Conservation (phyloP, 441 rosid species). For the Metrosideros polymorpha region DNA sequence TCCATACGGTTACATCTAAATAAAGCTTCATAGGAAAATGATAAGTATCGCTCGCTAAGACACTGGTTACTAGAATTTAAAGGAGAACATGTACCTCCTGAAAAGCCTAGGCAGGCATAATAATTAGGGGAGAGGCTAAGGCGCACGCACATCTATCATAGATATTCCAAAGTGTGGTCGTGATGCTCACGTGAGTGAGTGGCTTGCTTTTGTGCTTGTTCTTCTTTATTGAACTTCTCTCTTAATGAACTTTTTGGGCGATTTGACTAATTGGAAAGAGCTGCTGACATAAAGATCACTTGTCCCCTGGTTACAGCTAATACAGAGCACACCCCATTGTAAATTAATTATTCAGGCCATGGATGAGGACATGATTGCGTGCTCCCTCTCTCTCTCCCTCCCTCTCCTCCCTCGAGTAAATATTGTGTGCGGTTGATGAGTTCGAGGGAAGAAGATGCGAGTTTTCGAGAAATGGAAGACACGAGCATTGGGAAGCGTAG, state of each 20-base stretch:
- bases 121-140: conserved; percentile 1
- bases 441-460: background rate
- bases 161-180: background rate
- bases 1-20: background rate
- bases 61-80: background rate
- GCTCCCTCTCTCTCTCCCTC: background rate
- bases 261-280: background rate
- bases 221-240: background rate
- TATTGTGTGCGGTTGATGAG: background rate
- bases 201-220: background rate
- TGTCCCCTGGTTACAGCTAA: background rate
- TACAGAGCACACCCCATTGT: background rate
- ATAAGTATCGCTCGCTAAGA: background rate
- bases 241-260: background rate
- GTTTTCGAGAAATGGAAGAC: background rate
- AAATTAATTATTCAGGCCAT: background rate
- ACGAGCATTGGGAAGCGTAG: background rate
- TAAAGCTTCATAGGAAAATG: background rate
- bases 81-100: background rate
- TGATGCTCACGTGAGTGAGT: background rate
- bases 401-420: no score
- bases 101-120: background rate
- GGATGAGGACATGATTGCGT: background rate
- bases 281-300: background rate
- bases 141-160: background rate